These are phyloP conservation scores for Dorcoceras hygrometricum DNA, from an alignment of 257 asterid species.

Conservation along the genomic window DNA sequence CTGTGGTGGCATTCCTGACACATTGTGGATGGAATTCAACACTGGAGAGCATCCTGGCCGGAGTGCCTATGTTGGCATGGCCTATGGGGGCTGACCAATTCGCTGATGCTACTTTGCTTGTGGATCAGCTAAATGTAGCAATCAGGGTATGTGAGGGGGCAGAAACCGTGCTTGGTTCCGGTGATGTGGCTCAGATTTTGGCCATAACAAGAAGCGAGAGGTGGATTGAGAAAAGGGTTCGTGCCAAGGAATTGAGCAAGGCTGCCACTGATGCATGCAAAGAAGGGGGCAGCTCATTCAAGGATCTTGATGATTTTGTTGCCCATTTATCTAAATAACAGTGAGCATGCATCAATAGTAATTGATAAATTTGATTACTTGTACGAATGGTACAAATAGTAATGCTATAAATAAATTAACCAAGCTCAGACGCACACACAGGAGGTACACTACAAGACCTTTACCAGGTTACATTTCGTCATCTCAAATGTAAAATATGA, in stretches of 20 bases:
- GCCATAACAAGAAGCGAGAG: slow-evolving; percentile 23
- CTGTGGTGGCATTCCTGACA: slow-evolving; percentile 40
- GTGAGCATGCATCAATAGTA: not conserved
- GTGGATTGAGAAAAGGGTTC: slow-evolving; percentile 38
- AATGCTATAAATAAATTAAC: not conserved
- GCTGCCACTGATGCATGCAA: slow-evolving; percentile 44
- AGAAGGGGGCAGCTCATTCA: slow-evolving; percentile 55
- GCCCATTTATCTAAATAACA: slow-evolving; percentile 24
- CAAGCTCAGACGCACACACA: not conserved
- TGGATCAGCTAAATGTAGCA: slow-evolving; percentile 53
- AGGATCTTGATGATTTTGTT: slow-evolving; percentile 37
- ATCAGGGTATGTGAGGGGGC: slow-evolving; percentile 61
- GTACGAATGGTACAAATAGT: not conserved
- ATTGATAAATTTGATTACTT: not conserved
- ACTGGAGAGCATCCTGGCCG: slow-evolving; percentile 47
- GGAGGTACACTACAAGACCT: not conserved
- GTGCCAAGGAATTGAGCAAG: slow-evolving; percentile 36
- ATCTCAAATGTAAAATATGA: too few relatives aligned
- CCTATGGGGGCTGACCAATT: slow-evolving; percentile 86
- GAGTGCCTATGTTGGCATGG: slow-evolving; percentile 76
- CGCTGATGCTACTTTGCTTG: slow-evolving; percentile 52
- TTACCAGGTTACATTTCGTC: not conserved
- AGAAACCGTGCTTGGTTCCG: slow-evolving; percentile 37
- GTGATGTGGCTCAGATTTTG: slow-evolving; percentile 34
- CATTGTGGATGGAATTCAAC: slow-evolving; percentile 84